Percentiles rank a stretch among this genome's conserved stretches.
phyloP scores from a whole-genome alignment of 169 alveolate species.

The Besnoitia besnoiti region DNA sequence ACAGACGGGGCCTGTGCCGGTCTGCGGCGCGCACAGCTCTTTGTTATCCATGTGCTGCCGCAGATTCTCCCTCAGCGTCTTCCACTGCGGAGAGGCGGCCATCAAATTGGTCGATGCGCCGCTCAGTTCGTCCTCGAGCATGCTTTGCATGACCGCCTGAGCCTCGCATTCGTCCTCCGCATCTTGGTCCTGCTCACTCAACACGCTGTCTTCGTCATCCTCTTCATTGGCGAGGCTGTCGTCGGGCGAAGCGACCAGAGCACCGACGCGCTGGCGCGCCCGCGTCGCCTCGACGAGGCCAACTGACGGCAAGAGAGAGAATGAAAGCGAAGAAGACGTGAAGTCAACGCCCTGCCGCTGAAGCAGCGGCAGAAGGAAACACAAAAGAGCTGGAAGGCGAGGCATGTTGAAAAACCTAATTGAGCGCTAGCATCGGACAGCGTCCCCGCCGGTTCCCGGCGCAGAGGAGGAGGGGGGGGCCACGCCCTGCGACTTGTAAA shows the following conservation, averaged over 20 bases:
- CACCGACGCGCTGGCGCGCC: not conserved
- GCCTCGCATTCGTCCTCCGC: conserved; percentile 48
- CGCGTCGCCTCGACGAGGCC: not conserved
- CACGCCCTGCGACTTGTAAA: not conserved
- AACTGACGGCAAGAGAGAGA: not conserved
- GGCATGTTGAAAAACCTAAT: not conserved
- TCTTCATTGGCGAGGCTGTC: not conserved
- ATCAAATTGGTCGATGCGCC: not conserved
- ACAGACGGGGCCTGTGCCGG: not conserved
- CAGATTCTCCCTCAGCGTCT: not conserved
- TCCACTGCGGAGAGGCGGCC: conserved; percentile 47
- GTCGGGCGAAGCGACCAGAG: not conserved
- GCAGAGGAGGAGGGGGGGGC: not conserved
- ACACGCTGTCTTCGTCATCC: conserved; percentile 24
- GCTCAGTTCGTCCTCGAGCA: not conserved
- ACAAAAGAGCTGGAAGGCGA: not conserved
- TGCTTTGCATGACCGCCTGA: not conserved
- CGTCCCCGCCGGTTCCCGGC: not conserved
- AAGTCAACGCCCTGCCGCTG: not conserved
- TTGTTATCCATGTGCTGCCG: not conserved
- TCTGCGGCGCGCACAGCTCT: conserved; percentile 11
- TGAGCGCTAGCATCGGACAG: not conserved
- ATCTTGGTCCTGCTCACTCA: not conserved
- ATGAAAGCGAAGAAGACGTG: not conserved
- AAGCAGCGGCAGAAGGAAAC: not conserved